Conservation (phyloP, 768 basidiomycete species). For the Calocybe indica region DNA sequence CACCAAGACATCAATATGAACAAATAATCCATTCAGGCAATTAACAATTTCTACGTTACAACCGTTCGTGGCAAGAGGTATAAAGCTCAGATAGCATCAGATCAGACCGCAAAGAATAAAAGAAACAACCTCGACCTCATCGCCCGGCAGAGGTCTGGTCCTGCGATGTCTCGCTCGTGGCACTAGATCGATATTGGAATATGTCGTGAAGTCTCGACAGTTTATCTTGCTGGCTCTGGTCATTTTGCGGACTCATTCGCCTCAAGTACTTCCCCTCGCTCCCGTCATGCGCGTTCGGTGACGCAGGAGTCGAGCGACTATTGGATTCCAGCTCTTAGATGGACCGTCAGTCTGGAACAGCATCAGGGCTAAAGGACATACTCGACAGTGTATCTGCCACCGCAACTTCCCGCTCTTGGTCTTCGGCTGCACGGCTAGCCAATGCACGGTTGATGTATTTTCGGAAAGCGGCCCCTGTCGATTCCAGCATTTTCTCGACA, state of each 20-base stretch:
- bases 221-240: slow-evolving; percentile 49
- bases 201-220: slow-evolving; percentile 72
- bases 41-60: too few species aligned
- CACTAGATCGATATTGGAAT: slow-evolving; percentile 79
- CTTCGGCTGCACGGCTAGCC: slow-evolving; percentile 83
- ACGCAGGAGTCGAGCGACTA: slow-evolving; percentile 23
- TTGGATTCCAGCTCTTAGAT: slow-evolving; percentile 59
- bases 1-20: too few species aligned
- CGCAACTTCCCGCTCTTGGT: slow-evolving; percentile 71
- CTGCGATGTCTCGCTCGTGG: slow-evolving; percentile 42
- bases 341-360: slow-evolving; percentile 6
- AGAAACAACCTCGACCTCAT: too few species aligned
- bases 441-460: slow-evolving; percentile 88
- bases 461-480: slow-evolving; percentile 84
- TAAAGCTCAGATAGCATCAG: background rate
- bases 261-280: slow-evolving; percentile 24
- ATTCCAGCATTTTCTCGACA: slow-evolving; percentile 85
- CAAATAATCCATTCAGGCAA: too few species aligned
- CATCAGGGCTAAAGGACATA: slow-evolving; percentile 30
- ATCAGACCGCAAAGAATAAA: too few species aligned
- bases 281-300: slow-evolving; percentile 20
- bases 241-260: slow-evolving; percentile 23
- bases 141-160: slow-evolving; percentile 4
- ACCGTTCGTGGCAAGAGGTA: background rate
- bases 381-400: slow-evolving; percentile 83